Evolutionary conservation across 1,284 basidiomycete genomes (phyloP).

Genomic region (Puccinia triticina): DNA sequence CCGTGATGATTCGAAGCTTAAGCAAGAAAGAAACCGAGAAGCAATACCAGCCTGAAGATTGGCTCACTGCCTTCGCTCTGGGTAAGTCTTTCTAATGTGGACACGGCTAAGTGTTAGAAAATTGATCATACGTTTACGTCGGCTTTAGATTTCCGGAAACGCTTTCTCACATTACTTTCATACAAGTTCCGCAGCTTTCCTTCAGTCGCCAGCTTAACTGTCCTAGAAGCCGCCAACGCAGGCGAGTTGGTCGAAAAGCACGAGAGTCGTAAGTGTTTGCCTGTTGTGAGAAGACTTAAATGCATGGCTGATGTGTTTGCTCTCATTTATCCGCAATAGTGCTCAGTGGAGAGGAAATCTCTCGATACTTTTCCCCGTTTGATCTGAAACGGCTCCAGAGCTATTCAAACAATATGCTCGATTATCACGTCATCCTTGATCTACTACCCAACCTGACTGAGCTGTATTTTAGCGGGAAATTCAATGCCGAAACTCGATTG

Average conservation of each 20-base stretch:
- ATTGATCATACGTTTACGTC: background rate
- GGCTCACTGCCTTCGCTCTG: constrained; percentile 86
- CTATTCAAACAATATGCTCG: constrained; percentile 92
- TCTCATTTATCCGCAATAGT: constrained; percentile 23
- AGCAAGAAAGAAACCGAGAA: constrained; percentile 62
- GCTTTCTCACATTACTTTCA: constrained; percentile 85
- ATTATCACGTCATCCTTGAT: constrained; percentile 94
- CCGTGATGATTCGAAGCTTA: constrained; percentile 85
- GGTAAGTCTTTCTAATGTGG: constrained; percentile 64
- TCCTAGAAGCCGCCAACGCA: constrained; percentile 79
- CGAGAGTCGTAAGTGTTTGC: constrained; percentile 21
- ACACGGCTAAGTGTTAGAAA: background rate
- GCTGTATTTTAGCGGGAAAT: constrained; percentile 80
- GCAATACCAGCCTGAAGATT: constrained; percentile 65
- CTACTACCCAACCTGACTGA: constrained; percentile 77
- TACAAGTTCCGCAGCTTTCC: constrained; percentile 94
- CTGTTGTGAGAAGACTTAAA: background rate
- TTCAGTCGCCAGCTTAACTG: constrained; percentile 79
- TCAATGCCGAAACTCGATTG: constrained; percentile 67
- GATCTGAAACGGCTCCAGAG: constrained; percentile 94
- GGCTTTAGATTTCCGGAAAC: constrained; percentile 81
- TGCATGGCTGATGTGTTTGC: background rate
- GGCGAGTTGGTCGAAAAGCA: constrained; percentile 62
- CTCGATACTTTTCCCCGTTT: constrained; percentile 79
- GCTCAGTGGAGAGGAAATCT: constrained; percentile 68